phyloP scores from a whole-genome alignment of 345 rosid genomes.

The Trapa bicornis region DNA sequence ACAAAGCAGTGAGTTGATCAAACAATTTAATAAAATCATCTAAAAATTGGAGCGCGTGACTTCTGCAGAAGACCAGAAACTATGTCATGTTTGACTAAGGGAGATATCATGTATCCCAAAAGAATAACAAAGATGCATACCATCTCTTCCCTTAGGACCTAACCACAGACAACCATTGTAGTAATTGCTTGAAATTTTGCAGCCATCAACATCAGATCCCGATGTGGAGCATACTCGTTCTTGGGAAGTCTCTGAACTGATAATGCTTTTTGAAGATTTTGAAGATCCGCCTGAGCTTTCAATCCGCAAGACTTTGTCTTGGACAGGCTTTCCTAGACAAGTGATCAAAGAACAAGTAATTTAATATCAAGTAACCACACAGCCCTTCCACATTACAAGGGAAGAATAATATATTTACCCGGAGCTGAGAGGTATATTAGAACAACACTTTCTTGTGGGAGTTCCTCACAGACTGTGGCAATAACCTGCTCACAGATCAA shows the following conservation, averaged over 20 bases:
- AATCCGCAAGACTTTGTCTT: constrained; percentile 19
- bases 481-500: constrained; percentile 45
- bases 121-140: constrained; percentile 29
- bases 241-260: constrained; percentile 29
- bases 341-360: not conserved
- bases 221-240: constrained; percentile 36
- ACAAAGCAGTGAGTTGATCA: not conserved
- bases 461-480: constrained; percentile 84
- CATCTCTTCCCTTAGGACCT: constrained; percentile 63
- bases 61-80: not conserved
- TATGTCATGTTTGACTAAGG: not conserved
- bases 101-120: not conserved
- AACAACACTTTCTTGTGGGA: constrained; percentile 69
- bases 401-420: constrained; percentile 33
- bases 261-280: constrained; percentile 50
- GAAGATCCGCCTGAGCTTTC: constrained; percentile 47
- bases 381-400: not conserved
- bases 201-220: constrained; percentile 45
- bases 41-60: not conserved
- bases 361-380: constrained; percentile 7
- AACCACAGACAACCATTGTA: constrained; percentile 47
- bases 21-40: not conserved
- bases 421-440: constrained; percentile 74
- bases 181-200: constrained; percentile 26
- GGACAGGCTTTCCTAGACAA: constrained; percentile 51